Percentiles rank a stretch among this genome's conserved stretches.
Conservation (phyloP, 805 yeast species). For the Nakazawaea molendinolei region DNA sequence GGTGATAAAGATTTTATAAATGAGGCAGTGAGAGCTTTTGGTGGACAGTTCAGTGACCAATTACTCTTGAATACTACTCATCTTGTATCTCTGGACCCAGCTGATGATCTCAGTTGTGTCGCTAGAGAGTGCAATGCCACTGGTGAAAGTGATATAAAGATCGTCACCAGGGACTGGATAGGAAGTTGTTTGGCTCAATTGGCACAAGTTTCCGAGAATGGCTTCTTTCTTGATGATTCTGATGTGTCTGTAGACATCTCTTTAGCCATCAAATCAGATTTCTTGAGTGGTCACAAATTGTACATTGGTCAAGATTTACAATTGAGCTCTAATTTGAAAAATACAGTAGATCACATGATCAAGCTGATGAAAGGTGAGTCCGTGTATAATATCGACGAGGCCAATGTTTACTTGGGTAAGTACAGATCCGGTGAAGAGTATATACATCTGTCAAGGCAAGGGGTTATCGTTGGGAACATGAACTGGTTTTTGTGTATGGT, state of each 20-base stretch:
- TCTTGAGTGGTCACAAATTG: constrained; percentile 39
- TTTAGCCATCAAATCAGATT: too few species aligned
- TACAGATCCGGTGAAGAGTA: constrained; percentile 55
- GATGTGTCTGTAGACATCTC: background rate
- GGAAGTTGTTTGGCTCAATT: constrained; percentile 69
- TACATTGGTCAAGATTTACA: constrained; percentile 50
- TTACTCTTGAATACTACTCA: constrained; percentile 75
- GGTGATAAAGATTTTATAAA: constrained; percentile 63
- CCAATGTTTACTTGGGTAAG: constrained; percentile 50
- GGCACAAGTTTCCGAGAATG: too few species aligned
- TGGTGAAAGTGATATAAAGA: constrained; percentile 37
- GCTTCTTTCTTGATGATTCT: too few species aligned
- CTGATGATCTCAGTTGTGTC: constrained; percentile 51
- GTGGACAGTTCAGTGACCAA: constrained; percentile 64
- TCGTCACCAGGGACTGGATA: constrained; percentile 78
- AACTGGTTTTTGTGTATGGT: constrained; percentile 73
- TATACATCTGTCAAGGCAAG: constrained; percentile 32
- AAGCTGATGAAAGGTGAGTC: constrained; percentile 49
- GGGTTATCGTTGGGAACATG: constrained; percentile 53
- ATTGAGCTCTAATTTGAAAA: constrained; percentile 36
- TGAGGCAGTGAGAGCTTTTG: constrained; percentile 64
- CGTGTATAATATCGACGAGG: constrained; percentile 18
- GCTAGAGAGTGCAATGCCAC: constrained; percentile 35
- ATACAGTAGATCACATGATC: constrained; percentile 38
- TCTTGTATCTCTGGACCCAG: constrained; percentile 48